phyloP scores from a whole-genome alignment of 2,329 filamentous ascomycete genomes.

The Trichoderma arundinaceum region DNA sequence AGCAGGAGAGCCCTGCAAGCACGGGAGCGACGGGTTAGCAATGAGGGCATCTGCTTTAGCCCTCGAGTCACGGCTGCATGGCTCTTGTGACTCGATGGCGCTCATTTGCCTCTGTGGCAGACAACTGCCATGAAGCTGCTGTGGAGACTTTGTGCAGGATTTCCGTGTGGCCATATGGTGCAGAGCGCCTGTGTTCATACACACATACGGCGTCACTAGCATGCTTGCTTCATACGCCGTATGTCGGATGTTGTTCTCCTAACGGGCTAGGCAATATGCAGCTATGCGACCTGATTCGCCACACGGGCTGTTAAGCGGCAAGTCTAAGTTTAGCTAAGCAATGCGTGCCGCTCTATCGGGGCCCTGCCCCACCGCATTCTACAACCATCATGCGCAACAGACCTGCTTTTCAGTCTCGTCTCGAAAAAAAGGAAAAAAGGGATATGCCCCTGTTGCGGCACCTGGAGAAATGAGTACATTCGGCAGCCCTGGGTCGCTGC shows the following conservation, averaged over 20 bases:
- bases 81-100: neutral
- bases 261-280: slow-evolving; percentile 4
- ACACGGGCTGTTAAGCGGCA: neutral
- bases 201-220: neutral
- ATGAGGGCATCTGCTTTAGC: neutral
- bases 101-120: neutral
- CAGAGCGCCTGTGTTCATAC: neutral
- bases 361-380: slow-evolving; percentile 24
- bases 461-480: slow-evolving; percentile 62
- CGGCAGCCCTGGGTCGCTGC: slow-evolving; percentile 72
- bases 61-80: neutral
- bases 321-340: slow-evolving; percentile 17
- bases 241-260: neutral
- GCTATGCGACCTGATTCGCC: slow-evolving; percentile 25
- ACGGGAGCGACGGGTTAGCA: slow-evolving; percentile 1
- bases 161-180: neutral
- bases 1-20: slow-evolving; percentile 11
- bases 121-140: neutral
- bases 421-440: slow-evolving; percentile 17
- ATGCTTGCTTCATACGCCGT: neutral
- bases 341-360: slow-evolving; percentile 28
- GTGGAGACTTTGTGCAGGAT: neutral
- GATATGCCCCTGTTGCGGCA: slow-evolving; percentile 27
- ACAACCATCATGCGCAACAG: slow-evolving; percentile 22
- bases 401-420: slow-evolving; percentile 10